Evolutionary conservation across 352 stramenopile genomes (phyloP), one percentile per base, ranked within the genome.

Genomic region (Phytophthora hibernalis): DNA sequence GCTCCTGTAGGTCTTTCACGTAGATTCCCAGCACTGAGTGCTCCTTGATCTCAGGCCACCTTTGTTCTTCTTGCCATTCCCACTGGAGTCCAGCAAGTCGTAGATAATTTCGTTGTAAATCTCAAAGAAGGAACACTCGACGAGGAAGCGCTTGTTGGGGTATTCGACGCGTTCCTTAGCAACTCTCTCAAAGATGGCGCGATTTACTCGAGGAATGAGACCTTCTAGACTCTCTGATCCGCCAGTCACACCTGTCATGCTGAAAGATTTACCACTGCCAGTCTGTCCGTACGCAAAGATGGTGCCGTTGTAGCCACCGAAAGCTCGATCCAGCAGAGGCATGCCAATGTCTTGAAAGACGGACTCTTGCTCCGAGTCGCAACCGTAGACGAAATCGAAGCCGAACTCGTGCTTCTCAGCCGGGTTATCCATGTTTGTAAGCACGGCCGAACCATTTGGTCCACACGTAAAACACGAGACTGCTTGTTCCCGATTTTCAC

Each of bases 21-120:
- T 98, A 98, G 20, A 98, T 97, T 22, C 97, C 97, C 20, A 98
- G 70, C 35, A 98, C 95, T 0, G 91, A 89, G 58, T 98, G 92
- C 74, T 98, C 92, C 30, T 97, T 97, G 60, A 98, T 97, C 73
- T 98, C 18, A 98, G 80, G 2, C 91, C 89, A 31, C 84, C 85
- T 65, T 94, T 92, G 66, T 85, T 90, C 28, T 96, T 94, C 79
- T 96, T 97, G 42, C 74, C 61, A 50, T 93, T 92, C n/a, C 83
- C 82, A 28, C 73, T 96, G 10, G 91, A 87, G 56, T 97, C 83
- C 9, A 99, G 80, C 44, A 98, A 74, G 68, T 99, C 96, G 63
- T 96, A 98, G 55, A 98, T 97, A 45, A 95, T 95, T 73, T 98
- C 95, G 60, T 98, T 98, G 79, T 98, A 98, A 48, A 99, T 98